These are phyloP conservation scores for Fusarium staphyleae DNA, from an alignment of 2,329 filamentous ascomycete species.

Conservation along the genomic window DNA sequence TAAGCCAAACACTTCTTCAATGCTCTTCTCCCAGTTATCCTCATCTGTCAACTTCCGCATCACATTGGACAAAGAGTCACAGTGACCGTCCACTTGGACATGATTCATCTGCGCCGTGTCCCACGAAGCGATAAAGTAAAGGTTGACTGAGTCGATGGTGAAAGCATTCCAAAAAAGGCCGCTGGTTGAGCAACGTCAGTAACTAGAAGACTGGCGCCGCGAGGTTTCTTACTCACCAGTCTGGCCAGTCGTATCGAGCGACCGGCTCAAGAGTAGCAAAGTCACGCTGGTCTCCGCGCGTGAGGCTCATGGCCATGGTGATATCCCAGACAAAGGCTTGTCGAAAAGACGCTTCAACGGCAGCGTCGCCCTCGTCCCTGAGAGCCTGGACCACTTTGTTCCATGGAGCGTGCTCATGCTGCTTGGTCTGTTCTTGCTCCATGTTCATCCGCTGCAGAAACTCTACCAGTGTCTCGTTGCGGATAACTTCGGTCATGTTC, in stretches of 20 bases:
- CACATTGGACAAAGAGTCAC: conserved; percentile 42
- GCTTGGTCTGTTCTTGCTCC: conserved; percentile 38
- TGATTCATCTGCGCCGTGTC: conserved; percentile 51
- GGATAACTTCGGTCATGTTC: conserved; percentile 43
- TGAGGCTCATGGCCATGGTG: conserved; percentile 41
- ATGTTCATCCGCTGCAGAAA: conserved; percentile 41
- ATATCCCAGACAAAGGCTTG: conserved; percentile 51
- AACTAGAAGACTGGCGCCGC: background rate
- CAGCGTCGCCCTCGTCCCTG: conserved; percentile 44
- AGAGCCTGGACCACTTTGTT: conserved; percentile 43
- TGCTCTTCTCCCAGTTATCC: conserved; percentile 40
- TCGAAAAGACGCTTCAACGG: conserved; percentile 46
- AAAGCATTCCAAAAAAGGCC: conserved; percentile 51
- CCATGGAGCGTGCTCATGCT: conserved; percentile 48
- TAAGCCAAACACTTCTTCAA: conserved; percentile 39
- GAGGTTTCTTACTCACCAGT: conserved; percentile 42
- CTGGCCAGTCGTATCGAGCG: conserved; percentile 48
- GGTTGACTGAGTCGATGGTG: conserved; percentile 43
- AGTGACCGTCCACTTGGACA: conserved; percentile 43
- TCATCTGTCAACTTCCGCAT: conserved; percentile 42
- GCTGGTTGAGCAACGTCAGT: conserved; percentile 31
- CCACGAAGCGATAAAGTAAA: conserved; percentile 50
- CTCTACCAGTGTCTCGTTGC: conserved; percentile 37
- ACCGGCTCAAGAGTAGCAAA: conserved; percentile 42
- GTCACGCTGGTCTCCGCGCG: conserved; percentile 18